phyloP scores from a whole-genome alignment of 1,284 basidiomycete species.

The Agaricales sp. region DNA sequence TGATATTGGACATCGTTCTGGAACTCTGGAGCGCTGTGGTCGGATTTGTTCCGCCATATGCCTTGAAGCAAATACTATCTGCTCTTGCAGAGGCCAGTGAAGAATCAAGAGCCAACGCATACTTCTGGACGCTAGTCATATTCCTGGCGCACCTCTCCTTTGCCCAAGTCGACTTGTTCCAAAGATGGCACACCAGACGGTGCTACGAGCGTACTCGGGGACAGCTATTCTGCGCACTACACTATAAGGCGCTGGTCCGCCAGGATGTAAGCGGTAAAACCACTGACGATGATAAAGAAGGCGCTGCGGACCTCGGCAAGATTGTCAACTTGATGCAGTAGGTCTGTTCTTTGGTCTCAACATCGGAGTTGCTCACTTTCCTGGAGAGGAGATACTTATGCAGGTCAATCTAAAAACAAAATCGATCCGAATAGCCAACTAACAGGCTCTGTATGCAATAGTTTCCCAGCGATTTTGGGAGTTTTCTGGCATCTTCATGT shows the following conservation, averaged over 20 bases:
- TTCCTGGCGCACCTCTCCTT: slow-evolving; percentile 62
- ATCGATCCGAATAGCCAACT: neutral
- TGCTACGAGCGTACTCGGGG: slow-evolving; percentile 60
- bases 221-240: slow-evolving; percentile 61
- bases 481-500: slow-evolving; percentile 54
- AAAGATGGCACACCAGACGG: slow-evolving; percentile 53
- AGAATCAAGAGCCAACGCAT: slow-evolving; percentile 45
- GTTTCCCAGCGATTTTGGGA: slow-evolving; percentile 63
- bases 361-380: neutral
- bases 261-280: slow-evolving; percentile 49
- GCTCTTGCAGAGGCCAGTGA: slow-evolving; percentile 34
- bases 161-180: slow-evolving; percentile 56
- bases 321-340: slow-evolving; percentile 68
- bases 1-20: slow-evolving; percentile 46
- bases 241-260: slow-evolving; percentile 58
- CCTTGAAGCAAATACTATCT: slow-evolving; percentile 47
- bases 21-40: slow-evolving; percentile 53
- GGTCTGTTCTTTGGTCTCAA: slow-evolving; percentile 12
- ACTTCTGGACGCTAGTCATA: slow-evolving; percentile 57
- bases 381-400: slow-evolving; percentile 55
- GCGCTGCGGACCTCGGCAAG: slow-evolving; percentile 54
- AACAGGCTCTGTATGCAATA: neutral
- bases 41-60: slow-evolving; percentile 51
- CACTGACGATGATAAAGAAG: slow-evolving; percentile 23
- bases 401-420: slow-evolving; percentile 19